Base-by-base conservation (phyloP, 805 yeast species). In the Lachancea sp. region DNA sequence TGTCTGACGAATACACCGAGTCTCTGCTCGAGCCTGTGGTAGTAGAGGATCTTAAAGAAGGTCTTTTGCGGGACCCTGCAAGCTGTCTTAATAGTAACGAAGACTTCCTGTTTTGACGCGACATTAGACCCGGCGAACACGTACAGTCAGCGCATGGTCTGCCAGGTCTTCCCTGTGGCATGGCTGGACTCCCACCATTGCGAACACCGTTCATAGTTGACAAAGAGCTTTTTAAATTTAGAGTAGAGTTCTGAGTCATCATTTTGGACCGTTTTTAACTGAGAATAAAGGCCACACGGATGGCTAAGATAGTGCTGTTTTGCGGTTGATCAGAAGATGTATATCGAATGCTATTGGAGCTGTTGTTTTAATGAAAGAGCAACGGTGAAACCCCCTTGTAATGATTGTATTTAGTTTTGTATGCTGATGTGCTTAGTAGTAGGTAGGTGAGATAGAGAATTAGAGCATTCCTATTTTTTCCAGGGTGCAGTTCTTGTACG, bases 91-190 rank as follows among this genome's bases (percentile, higher is more conserved):
- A 41, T 48, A 78, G 77, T 46, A 75, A 69, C 25, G 74, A 59
- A 0, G 84, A 72, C 16, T 84, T 72, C 54, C 86, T 70, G 54
- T 82, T 73, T 57, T 77, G 78, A 57, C 95, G 73, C 26, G 88
- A 79, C 39, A 85, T 64, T 36, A 85, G 68, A 3, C 95, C 95
- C 3, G 93, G 93, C 0, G 91, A 83, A 60, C 95, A 85, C 2
- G 88, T 83, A 68, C 95, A 85, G 66, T 85, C 80, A 39, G 75
- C 71, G 60, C 93, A 85, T 12, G 78, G 75, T 58, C 77, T 69
- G 33, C 59, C 55, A n/a, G 65, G 59, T 44, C 69, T 58, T 19
- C 52, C 49, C 39, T 54, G 37, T 10, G 50, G 12, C 11, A 15
- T 51, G 6, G 49, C 46, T 8, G 33, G 39, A 13, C 44, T 12